Percentiles rank a stretch among this genome's conserved stretches.
phyloP scores from a whole-genome alignment of 495 filamentous ascomycete genomes.

The Lasiosphaeria hispida region DNA sequence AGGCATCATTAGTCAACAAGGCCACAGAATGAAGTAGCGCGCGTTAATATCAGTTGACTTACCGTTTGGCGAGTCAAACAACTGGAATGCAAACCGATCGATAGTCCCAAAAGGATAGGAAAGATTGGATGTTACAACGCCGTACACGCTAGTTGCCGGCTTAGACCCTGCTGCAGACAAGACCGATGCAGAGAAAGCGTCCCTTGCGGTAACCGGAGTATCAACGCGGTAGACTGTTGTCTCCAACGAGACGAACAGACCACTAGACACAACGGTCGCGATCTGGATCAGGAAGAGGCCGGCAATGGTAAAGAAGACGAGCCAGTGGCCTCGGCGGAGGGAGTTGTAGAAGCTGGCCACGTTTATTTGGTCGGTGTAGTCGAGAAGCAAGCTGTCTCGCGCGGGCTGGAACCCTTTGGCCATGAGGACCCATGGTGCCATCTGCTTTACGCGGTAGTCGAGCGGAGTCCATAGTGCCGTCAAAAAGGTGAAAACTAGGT shows the following conservation, averaged over 20 bases:
- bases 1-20: too few relatives aligned
- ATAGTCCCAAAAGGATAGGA: background rate
- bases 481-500: background rate
- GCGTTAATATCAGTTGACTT: background rate
- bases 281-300: background rate
- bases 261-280: background rate
- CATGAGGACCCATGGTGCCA: conserved; percentile 1
- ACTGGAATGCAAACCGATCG: background rate
- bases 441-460: background rate
- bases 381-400: background rate
- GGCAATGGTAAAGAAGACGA: background rate
- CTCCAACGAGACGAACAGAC: background rate
- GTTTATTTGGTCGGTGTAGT: background rate
- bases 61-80: background rate
- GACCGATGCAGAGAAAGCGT: background rate
- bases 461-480: conserved; percentile 1
- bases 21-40: background rate
- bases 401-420: background rate
- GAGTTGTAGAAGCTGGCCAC: background rate
- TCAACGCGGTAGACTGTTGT: background rate
- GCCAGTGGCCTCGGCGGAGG: background rate
- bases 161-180: background rate
- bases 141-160: background rate
- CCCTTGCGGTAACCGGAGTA: background rate
- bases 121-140: background rate